Base-by-base conservation (phyloP, 2,329 filamentous ascomycete genomes). In the Incumbomyces delicatus region DNA sequence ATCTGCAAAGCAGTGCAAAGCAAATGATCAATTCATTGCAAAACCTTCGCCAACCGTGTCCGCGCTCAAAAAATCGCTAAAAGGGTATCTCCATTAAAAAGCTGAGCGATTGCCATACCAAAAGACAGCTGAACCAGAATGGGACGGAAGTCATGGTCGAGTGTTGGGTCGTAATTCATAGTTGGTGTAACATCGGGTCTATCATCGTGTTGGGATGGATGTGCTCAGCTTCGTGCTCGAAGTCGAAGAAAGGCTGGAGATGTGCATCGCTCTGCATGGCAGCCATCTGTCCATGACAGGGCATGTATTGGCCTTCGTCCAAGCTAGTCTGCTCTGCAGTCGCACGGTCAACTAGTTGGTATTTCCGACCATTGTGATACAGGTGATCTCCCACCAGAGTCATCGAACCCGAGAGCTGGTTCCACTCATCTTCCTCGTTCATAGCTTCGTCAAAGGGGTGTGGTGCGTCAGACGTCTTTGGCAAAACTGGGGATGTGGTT, bases 341-440 rank as follows among this genome's bases (percentile, higher is more conserved):
- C 16, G 4, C 42, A 16, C 38, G 18, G 10, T 45, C 33, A n/a
- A 38, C 44, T 8, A 40, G 53, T 33, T 53, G 51, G 42, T 55
- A 55, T 11, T 47, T 43, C 34, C 38, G 52, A 29, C 51, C 54
- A 20, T 52, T 36, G 38, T 55, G 51, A 35, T 46, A 57, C 37
- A 57, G 51, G 32, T 54, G 41, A 32, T 49, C 46, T 17, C 48
- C 54, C 22, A 44, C 51, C 34, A 57, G 47, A 14, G 50, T 50
- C 53, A 57, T 55, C 10, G 53, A 55, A 16, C 49, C 49, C 14
- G 53, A 51, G 2, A 57, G 47, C 18, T 49, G 32, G 14, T 48
- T 48, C 32, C 39, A 29, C 20, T 51, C 44, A 27, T 46, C 50
- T 27, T 40, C 16, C 6, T 27, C 16, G 12, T 46, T 17, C 37